Evolutionary conservation across 768 basidiomycete species (phyloP), one percentile per base, ranked within the genome.

Genomic region (Tricholoma terreum): DNA sequence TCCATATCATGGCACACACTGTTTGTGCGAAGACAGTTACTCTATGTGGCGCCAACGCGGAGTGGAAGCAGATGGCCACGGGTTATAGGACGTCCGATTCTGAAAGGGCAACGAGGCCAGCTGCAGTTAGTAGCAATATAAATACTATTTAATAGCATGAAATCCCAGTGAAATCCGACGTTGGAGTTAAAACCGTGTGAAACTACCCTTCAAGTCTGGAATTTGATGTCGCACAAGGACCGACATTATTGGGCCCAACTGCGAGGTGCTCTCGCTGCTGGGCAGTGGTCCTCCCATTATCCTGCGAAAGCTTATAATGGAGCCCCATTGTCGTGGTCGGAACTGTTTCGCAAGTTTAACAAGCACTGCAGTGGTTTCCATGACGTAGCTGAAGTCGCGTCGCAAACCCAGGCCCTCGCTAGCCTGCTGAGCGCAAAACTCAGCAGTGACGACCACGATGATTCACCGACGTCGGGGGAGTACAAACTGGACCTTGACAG

Each of bases 331-430:
- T 74, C 85, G 10, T 94, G 92, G 92, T 77, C 84, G 1, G 88
- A 91, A 65, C 81, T 94, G 11, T 72, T 94, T 38, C 82, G 90
- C 61, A 94, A 94, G 71, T 92, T 91, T 75, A 86, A 89, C 68
- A 94, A 94, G 61, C 92, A 94, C 62, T 88, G 86, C 64, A 70
- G 69, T 5, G 85, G 86, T 0, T 84, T 78, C 62, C 63, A 69
- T 58, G 84, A 86, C 56, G 75, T 88, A 12, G 77, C 84, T 3
- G 84, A 87, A 62, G 76, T 90, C 58, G 88, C 86, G 15, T 81
- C 78, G 0, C 84, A 87, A 63, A 90, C 84, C 0, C 87, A 86
- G 31, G 78, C 80, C 0, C 73, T 92, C 30, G 80, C 83, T 5
- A 65, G 89, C 31, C 75, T 88, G 45, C 75, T 86, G 24, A 71